Evolutionary conservation across 2,329 filamentous ascomycete genomes (phyloP), one percentile per base, ranked within the genome.

Genomic region (Ophiostoma triangulosporum): DNA sequence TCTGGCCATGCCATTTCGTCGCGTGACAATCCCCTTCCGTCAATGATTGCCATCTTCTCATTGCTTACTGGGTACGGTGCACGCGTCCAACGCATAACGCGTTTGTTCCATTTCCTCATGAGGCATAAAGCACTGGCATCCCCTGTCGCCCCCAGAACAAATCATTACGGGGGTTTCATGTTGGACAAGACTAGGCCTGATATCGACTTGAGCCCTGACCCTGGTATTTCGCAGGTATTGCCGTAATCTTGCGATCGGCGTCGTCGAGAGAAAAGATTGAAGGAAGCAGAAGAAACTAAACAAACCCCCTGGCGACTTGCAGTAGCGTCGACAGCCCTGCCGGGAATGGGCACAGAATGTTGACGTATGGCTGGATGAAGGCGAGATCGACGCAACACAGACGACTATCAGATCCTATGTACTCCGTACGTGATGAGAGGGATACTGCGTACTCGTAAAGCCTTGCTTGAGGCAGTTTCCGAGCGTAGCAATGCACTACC

Each of bases 161-260:
- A 29, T 31, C 40, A 55, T 52, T 52, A 52, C 45, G 43, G 20
- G 26, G 43, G 53, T 55, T 55, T 55, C 53, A 55, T 40, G 43
- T 54, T 14, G 6, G 15, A 12, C 9, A 40, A 27, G 33, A 36
- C 51, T 50, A 48, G 27, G 20, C 48, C 49, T 15, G 27, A 55
- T 43, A 26, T 20, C 40, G 49, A 32, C 53, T 48, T 17, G 40
- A 38, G 24, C 32, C 31, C 38, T 20, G n/a, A 51, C 33, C 53
- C 52, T 54, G 48, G 35, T n/a, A 54, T 55, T 52, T 52, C 50
- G 53, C 53, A 40, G 45, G 32, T 36, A 27, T 55, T 52, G 43
- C 53, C 50, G 50, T 49, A 50, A 52, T 38, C 50, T 52, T 17
- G 43, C 27, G 53, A 55, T 55, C 53, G 35, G 50, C 53, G 33